Percentiles rank a stretch among this genome's conserved stretches.
Conservation (phyloP, 2,329 filamentous ascomycete genomes). For the Leptosphaerulina australis region DNA sequence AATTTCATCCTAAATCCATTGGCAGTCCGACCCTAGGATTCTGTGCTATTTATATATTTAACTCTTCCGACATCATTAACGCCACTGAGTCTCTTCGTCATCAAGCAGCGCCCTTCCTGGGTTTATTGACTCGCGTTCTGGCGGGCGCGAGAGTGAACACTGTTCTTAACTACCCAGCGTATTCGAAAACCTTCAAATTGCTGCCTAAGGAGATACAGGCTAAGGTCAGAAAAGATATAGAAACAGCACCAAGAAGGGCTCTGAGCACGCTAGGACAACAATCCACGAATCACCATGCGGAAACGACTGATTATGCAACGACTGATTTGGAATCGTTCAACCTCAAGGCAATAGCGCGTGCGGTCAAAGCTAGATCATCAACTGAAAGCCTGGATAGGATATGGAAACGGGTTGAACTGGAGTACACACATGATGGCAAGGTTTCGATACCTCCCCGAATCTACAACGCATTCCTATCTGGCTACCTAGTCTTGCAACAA, state of each 20-base stretch:
- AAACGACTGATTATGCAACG: conserved; percentile 5
- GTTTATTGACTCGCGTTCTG: conserved; percentile 34
- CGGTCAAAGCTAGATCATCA: conserved; percentile 26
- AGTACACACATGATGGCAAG: conserved; percentile 25
- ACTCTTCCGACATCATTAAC: conserved; percentile 30
- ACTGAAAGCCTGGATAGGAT: conserved; percentile 24
- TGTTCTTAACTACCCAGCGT: conserved; percentile 20
- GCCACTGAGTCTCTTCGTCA: conserved; percentile 23
- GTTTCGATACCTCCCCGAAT: conserved; percentile 38
- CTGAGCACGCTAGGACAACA: conserved; percentile 20
- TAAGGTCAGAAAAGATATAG: conserved; percentile 35
- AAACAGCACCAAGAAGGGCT: conserved; percentile 33
- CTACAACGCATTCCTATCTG: conserved; percentile 55
- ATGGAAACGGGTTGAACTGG: conserved; percentile 31
- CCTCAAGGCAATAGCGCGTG: conserved; percentile 35
- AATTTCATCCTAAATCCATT: conserved; percentile 30
- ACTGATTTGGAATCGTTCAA: conserved; percentile 33
- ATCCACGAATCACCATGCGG: conserved; percentile 1
- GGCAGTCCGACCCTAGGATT: conserved; percentile 30
- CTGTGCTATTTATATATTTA: conserved; percentile 42
- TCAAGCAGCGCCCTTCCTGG: conserved; percentile 37
- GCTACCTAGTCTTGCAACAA: conserved; percentile 54
- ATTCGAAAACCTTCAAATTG: conserved; percentile 13
- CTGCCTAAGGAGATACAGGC: conserved; percentile 31
- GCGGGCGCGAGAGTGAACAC: conserved; percentile 26